Evolutionary conservation across 2,329 filamentous ascomycete genomes (phyloP).

Genomic region (Colletotrichum musicola): DNA sequence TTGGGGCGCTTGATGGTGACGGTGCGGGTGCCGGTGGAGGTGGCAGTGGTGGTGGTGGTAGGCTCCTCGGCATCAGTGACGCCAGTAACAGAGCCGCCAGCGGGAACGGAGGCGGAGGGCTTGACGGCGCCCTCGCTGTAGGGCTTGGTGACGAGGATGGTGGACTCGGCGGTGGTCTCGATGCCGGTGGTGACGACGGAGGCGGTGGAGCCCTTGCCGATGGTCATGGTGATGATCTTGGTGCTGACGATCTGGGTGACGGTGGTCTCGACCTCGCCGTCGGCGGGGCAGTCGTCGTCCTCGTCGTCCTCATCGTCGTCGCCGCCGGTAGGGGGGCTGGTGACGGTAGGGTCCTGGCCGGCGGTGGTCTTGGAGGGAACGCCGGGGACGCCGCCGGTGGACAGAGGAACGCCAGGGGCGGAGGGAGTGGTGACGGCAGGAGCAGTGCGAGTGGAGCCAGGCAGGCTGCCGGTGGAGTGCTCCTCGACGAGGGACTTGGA

Average conservation of each 20-base stretch:
- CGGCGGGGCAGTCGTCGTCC: constrained; percentile 36
- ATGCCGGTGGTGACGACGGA: constrained; percentile 58
- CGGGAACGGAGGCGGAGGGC: constrained; percentile 9
- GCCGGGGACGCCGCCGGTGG: constrained; percentile 51
- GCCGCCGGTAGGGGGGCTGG: constrained; percentile 22
- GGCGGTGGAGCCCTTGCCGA: constrained; percentile 48
- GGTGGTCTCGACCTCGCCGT: constrained; percentile 38
- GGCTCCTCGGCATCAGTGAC: constrained; percentile 40
- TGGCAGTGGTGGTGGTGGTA: constrained; percentile 55
- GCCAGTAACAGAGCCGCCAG: constrained; percentile 35
- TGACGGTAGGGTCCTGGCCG: constrained; percentile 39
- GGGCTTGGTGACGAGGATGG: constrained; percentile 46
- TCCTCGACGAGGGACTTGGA: constrained; percentile 54
- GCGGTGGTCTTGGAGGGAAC: constrained; percentile 40
- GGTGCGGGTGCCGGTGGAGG: constrained; percentile 51
- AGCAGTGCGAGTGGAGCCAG: constrained; percentile 51
- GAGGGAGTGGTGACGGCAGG: constrained; percentile 43
- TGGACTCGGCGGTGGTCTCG: constrained; percentile 56
- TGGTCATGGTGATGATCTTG: constrained; percentile 51
- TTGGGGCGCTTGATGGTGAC: constrained; percentile 47
- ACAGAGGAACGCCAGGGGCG: constrained; percentile 42
- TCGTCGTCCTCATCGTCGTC: constrained; percentile 31
- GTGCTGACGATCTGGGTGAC: constrained; percentile 48
- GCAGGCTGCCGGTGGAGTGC: constrained; percentile 52
- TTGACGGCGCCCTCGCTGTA: constrained; percentile 7